Base-by-base conservation (phyloP, 345 rosid species). In the Xanthoceras sorbifolium region DNA sequence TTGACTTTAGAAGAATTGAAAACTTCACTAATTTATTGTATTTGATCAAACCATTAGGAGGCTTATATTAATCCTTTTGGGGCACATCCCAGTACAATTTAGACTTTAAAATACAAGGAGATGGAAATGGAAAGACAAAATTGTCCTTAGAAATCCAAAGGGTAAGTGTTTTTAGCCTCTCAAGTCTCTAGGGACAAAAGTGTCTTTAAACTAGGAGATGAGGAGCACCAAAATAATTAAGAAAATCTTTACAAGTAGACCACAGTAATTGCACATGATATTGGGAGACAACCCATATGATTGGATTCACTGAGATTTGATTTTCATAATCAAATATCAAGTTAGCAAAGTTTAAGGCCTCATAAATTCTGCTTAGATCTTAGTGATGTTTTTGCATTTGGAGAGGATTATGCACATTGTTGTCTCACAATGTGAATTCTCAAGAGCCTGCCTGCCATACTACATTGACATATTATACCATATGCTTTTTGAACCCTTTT, bases 231-330 rank as follows among this genome's bases (percentile, higher is more conserved):
- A 62, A 28, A 26, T 62, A 36, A 62, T 3, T 61, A 25, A 36
- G 14, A 34, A 59, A 60, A 38, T 61, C 67, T 25, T 48, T 46
- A 63, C 20, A 59, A 59, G 72, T 57, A 55, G 74, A 74, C 52
- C 70, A 67, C 61, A 52, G n/a, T 57, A 20, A 57, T 81, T 75
- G 77, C 82, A 79, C 78, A 72, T 82, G 80, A 67, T 31, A 72
- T 59, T 62, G 63, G 73, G 72, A 76, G 75, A 69, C 80, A 77
- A 40, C 26, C 78, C 80, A 61, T 76, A 76, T 73, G 80, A 54
- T 40, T 82, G 18, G 59, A 64, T 42, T 62, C 63, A 64, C 31
- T 31, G 62, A 62, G 42, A 46, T 32, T 59, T 73, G 38, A 71
- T 62, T 15, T 59, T 74, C 62, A 20, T n/a, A 57, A 7, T 80